A percentile compares a stretch with the other conserved stretches of the same genome.
These are phyloP conservation scores for Mycena albidolilacea DNA, from an alignment of 768 basidiomycete genomes.

Conservation along the genomic window DNA sequence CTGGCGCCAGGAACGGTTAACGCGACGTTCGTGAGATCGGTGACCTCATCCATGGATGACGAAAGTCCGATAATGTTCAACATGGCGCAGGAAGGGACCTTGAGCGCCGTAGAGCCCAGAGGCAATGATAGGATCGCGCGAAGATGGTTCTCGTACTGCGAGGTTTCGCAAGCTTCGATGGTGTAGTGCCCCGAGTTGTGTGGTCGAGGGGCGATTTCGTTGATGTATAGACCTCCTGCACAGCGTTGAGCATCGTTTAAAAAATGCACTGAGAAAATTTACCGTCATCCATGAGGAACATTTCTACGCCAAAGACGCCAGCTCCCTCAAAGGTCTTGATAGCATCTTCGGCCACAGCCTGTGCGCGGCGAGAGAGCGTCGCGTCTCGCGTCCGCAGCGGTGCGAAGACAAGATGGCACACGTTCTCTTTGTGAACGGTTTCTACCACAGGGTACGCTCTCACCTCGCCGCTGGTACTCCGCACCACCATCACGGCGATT, in stretches of 20 bases:
- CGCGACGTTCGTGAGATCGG: conserved; percentile 68
- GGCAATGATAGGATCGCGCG: conserved; percentile 93
- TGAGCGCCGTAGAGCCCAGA: conserved; percentile 89
- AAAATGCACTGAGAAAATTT: conserved; percentile 40
- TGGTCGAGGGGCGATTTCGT: conserved; percentile 98
- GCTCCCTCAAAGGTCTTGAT: conserved; percentile 87
- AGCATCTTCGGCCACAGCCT: conserved; percentile 83
- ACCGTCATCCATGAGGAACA: conserved; percentile 96
- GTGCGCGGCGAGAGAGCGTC: conserved; percentile 71
- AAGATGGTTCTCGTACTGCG: conserved; percentile 98
- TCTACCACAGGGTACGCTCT: conserved; percentile 93
- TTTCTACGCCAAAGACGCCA: conserved; percentile 97
- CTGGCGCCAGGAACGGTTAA: conserved; percentile 80
- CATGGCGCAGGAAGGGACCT: conserved; percentile 92
- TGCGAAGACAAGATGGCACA: conserved; percentile 94
- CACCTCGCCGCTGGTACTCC: conserved; percentile 80
- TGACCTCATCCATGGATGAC: conserved; percentile 73
- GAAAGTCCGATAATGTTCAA: conserved; percentile 95
- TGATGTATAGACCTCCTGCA: conserved; percentile 84
- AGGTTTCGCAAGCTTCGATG: conserved; percentile 96
- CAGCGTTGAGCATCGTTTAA: conserved; percentile 6
- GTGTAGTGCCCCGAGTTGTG: conserved; percentile 99
- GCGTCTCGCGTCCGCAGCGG: conserved; percentile 80
- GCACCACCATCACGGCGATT: conserved; percentile 97
- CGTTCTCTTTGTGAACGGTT: conserved; percentile 94